Base-by-base conservation (phyloP, 2,329 filamentous ascomycete species). In the Fusarium pininemorale region DNA sequence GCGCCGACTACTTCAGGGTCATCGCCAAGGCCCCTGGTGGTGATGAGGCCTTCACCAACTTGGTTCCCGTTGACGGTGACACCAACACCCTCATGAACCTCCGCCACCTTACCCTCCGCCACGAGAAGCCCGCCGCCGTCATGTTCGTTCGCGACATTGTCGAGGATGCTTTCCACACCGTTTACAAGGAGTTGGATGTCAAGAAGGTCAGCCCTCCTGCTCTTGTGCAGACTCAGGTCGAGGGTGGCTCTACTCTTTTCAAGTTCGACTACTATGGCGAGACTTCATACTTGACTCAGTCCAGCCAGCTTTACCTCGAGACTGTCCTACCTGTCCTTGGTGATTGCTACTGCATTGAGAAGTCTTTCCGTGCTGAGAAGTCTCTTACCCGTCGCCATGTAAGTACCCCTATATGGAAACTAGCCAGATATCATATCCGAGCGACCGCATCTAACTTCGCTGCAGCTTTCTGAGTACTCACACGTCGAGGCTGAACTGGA, bases 341-440 rank as follows among this genome's bases (percentile, higher is more conserved):
- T 77, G 94, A 98, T 81, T 95, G 98, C 60, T 99, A 97, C 89
- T 98, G 96, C 82, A 96, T 99, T 79, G 95, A 98, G 84, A 98
- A 98, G 83, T 98, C 96, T 5, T 99, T 99, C 92, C 95, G 96
- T 71, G 96, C 96, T 20, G 96, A 99, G 85, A 98, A 98, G 86
- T 96, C 93, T 12, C 88, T 98, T 66, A 99, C 96, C 56, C 93
- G 96, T 71, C 94, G 96, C 80, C 96, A 99, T 82, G 70, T 73
- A 73, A 74, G 70, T 74, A 26, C 20, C 8, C 2, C 18, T n/a
- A 22, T 20, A n/a, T 11, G 5, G 18, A 8, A 32, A 37, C 11
- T 16, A 7, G 18, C n/a, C 13, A 54, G 11, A 20, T 32, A 8
- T 11, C 13, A 10, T 11, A 8, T 16, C 18, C 28, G 22, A 12